Base-by-base conservation (phyloP, 495 filamentous ascomycete genomes). In the Penicillium waksmanii region DNA sequence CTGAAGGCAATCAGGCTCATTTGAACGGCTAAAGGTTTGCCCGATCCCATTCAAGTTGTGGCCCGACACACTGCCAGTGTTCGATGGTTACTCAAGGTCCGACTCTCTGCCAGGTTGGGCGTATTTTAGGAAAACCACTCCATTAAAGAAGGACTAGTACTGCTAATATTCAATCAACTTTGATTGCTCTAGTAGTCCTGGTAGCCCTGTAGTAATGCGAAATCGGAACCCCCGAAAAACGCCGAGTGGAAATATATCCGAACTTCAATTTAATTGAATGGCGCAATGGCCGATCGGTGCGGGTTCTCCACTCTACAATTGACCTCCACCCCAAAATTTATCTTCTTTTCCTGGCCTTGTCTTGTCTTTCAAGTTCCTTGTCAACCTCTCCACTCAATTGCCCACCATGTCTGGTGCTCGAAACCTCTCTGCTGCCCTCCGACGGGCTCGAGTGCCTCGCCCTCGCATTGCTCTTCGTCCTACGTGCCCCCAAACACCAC, bases 381-480 rank as follows among this genome's bases (percentile, higher is more conserved):
- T 40, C 36, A 38, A 13, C 36, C 27, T 55, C 33, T 31, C 25
- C 51, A 42, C 38, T 44, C 47, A 34, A 13, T 53, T 31, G 3
- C 27, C 3, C 54, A 65, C 60, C 51, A 79, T 79, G 77, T 73
- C 77, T 48, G 63, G 71, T 64, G 62, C 70, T 43, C 67, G 77
- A 58, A 73, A 72, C 49, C 43, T 79, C 50, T 68, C 75, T 57
- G 66, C 62, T 57, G 73, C 71, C 55, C 64, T 80, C 54, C 76
- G 77, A 57, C 70, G 77, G 66, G 69, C 72, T 64, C 67, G 74
- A 55, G 53, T 78, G 48, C 73, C 75, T 66, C 71, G 68, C 34
- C 64, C 73, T 53, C 69, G 72, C 56, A 44, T 66, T 40, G 31
- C 55, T 8, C 51, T 69, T 13, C 72, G 72, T 13, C 65, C 73